Conservation (phyloP, 306 rosid species). For the Geum urbanum region DNA sequence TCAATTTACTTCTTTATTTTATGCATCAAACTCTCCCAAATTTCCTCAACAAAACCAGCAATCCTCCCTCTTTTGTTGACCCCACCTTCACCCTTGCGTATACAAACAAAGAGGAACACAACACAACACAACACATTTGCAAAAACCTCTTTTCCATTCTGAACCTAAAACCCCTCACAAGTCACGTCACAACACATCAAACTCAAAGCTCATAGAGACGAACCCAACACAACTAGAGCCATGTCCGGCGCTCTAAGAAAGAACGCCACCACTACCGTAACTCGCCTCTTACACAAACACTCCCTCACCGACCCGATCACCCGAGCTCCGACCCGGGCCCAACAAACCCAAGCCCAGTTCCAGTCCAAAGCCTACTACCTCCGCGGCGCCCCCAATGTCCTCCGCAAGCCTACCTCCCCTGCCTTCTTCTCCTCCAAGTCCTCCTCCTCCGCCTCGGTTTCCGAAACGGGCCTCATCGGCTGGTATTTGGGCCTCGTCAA, state of each 20-base stretch:
- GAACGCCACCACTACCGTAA: constrained; percentile 15
- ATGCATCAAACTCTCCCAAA: too few species aligned
- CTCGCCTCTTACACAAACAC: constrained; percentile 32
- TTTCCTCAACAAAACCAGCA: too few species aligned
- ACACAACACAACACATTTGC: neutral
- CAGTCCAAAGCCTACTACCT: constrained; percentile 29
- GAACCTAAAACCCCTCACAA: neutral
- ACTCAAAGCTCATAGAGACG: neutral
- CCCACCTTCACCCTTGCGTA: too few species aligned
- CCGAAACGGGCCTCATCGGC: constrained; percentile 51
- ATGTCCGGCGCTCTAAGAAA: constrained; percentile 38
- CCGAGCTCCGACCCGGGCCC: constrained; percentile 4
- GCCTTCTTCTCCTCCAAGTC: constrained; percentile 49
- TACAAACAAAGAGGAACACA: too few species aligned
- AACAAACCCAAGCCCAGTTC: constrained; percentile 18
- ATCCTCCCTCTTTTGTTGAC: too few species aligned
- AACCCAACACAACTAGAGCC: neutral
- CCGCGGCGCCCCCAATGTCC: constrained; percentile 36
- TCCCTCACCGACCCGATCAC: constrained; percentile 24
- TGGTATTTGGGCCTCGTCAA: constrained; percentile 82
- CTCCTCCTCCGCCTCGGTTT: constrained; percentile 18
- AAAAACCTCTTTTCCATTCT: neutral
- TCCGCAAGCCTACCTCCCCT: constrained; percentile 42
- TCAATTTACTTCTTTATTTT: too few species aligned
- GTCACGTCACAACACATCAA: neutral